These are phyloP conservation scores for Castanopsis chinensis DNA, from an alignment of 306 rosid genomes.

Conservation along the genomic window DNA sequence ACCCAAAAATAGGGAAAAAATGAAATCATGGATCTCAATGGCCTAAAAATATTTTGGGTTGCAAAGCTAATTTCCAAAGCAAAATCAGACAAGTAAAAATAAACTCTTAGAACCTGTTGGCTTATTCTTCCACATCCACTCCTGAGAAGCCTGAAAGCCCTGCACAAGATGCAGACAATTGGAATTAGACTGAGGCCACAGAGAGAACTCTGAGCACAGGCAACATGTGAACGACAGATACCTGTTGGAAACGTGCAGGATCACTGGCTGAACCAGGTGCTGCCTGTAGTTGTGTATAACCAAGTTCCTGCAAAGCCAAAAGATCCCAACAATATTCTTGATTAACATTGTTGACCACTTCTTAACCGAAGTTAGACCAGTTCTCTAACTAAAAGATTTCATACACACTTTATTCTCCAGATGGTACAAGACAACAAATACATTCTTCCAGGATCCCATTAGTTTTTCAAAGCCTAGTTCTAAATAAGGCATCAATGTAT, in stretches of 20 bases:
- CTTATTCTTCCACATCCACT: constrained; percentile 83
- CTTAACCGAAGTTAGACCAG: background rate
- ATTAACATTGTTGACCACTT: background rate
- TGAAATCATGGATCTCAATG: background rate
- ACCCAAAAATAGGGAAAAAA: background rate
- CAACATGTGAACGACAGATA: constrained; percentile 1
- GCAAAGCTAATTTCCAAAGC: background rate
- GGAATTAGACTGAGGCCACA: constrained; percentile 8
- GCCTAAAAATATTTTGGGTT: no score
- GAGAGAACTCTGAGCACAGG: background rate
- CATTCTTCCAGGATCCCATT: no score
- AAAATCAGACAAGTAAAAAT: constrained; percentile 10
- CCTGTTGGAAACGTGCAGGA: constrained; percentile 59
- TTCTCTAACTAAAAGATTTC: background rate
- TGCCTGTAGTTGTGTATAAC: constrained; percentile 49
- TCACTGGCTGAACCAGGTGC: constrained; percentile 38
- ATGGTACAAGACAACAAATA: no score
- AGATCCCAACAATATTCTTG: background rate
- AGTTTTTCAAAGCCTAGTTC: no score
- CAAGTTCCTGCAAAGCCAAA: constrained; percentile 45
- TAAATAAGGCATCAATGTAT: no score
- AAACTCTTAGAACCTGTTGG: constrained; percentile 62
- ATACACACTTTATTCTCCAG: no score
- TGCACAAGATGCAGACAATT: constrained; percentile 30
- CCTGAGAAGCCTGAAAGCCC: constrained; percentile 68